phyloP scores from a whole-genome alignment of 257 asterid species.

The Ligustrum vulgare region DNA sequence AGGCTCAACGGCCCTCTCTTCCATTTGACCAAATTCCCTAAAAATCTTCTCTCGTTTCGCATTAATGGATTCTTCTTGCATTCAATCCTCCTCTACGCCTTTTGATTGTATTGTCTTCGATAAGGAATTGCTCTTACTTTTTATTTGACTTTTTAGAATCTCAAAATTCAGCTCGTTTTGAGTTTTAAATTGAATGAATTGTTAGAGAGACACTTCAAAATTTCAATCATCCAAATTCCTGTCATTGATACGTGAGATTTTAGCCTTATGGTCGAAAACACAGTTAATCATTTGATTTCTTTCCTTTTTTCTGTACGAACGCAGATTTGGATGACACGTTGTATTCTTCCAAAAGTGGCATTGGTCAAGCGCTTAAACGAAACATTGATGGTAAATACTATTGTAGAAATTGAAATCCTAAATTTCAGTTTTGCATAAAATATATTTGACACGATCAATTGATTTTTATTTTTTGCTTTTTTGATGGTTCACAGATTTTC shows the following conservation, averaged over 20 bases:
- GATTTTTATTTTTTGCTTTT: not conserved
- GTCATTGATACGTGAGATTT: no score
- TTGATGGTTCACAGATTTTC: slow-evolving; percentile 46
- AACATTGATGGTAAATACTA: slow-evolving; percentile 69
- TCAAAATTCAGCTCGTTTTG: no score
- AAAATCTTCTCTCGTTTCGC: not conserved
- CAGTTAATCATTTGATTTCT: not conserved
- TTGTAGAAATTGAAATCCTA: not conserved
- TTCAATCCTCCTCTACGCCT: slow-evolving; percentile 24
- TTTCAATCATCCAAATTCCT: no score
- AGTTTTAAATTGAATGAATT: no score
- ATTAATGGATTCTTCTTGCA: slow-evolving; percentile 37
- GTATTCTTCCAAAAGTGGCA: slow-evolving; percentile 71
- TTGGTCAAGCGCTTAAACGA: slow-evolving; percentile 69
- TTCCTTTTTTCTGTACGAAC: not conserved
- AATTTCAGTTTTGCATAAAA: not conserved
- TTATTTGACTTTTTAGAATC: not conserved
- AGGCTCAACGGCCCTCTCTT: slow-evolving; percentile 12
- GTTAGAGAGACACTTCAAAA: not conserved
- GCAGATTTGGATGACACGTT: slow-evolving; percentile 94
- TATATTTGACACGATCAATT: no score
- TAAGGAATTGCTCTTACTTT: not conserved
- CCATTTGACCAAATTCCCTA: not conserved
- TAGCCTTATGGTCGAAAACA: no score
- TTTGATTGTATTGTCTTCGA: slow-evolving; percentile 49